A percentile compares a stretch with the other conserved stretches of the same genome.
These are phyloP conservation scores for Saxophila tyrrhenica DNA, from an alignment of 495 filamentous ascomycete genomes.

Conservation along the genomic window DNA sequence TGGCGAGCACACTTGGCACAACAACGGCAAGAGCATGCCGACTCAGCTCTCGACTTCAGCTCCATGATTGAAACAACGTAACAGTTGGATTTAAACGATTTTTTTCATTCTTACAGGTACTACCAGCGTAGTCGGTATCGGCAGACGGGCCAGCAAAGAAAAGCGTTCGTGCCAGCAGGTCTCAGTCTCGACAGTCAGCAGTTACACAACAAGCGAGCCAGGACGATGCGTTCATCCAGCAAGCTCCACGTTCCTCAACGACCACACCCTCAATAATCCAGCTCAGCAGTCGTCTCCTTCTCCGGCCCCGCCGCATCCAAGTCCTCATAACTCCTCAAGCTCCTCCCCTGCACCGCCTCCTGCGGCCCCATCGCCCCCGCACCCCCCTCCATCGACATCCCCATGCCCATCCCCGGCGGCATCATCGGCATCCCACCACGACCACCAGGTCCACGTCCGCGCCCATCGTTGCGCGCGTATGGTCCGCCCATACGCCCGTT, in stretches of 20 bases:
- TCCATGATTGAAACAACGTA: no score
- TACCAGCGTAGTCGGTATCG: no score
- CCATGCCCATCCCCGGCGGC: conserved; percentile 10
- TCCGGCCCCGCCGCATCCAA: conserved; percentile 61
- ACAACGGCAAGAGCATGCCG: no score
- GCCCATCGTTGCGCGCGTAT: conserved; percentile 39
- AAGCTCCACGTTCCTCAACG: no score
- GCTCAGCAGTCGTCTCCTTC: conserved; percentile 44
- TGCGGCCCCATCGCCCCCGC: conserved; percentile 65
- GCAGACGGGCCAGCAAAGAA: no score
- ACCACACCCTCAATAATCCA: conserved; percentile 39
- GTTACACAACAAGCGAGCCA: not conserved
- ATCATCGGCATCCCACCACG: conserved; percentile 32
- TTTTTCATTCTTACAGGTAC: no score
- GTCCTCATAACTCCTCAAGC: conserved; percentile 92
- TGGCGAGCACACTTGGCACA: no score
- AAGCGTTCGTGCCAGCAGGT: no score
- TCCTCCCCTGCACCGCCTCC: conserved; percentile 80
- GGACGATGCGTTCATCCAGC: not conserved
- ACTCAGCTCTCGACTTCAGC: no score
- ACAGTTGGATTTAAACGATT: no score
- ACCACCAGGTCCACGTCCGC: conserved; percentile 31
- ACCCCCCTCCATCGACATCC: conserved; percentile 38
- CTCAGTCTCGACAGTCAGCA: no score
- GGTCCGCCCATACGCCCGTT: conserved; percentile 35